Conservation (phyloP, 1,139 yeast genomes). For the Saccharomycopsis hybrid region DNA sequence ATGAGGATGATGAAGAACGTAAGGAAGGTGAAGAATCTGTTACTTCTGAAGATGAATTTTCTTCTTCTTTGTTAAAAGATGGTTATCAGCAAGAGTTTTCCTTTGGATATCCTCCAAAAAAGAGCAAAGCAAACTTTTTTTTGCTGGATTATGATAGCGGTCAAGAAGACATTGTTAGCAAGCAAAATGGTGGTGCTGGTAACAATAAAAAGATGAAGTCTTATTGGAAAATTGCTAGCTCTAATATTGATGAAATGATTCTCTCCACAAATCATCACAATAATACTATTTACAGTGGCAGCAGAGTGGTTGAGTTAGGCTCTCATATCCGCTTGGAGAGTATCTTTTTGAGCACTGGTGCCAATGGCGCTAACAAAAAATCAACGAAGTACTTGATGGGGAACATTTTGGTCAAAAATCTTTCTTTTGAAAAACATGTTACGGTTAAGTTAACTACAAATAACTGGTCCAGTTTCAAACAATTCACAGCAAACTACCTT, state of each 20-base stretch:
- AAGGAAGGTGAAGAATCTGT: conserved; percentile 5
- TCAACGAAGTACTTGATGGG: conserved; percentile 32
- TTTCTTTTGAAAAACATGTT: conserved; percentile 55
- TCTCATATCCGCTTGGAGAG: conserved; percentile 9
- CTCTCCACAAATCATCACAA: neutral
- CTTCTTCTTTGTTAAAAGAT: neutral
- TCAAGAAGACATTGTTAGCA: neutral
- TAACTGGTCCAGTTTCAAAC: conserved; percentile 61
- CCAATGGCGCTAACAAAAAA: neutral
- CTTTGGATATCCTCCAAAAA: neutral
- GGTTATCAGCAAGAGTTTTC: neutral
- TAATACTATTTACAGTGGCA: neutral
- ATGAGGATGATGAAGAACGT: conserved; percentile 15
- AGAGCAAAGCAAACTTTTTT: conserved; percentile 1
- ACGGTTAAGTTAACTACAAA: conserved; percentile 57
- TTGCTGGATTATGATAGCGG: conserved; percentile 3
- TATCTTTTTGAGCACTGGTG: neutral
- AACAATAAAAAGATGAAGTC: neutral
- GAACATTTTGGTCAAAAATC: conserved; percentile 60
- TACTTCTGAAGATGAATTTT: neutral
- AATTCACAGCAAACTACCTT: conserved; percentile 49
- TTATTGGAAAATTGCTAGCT: conserved; percentile 9
- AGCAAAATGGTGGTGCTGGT: neutral
- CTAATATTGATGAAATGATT: conserved; percentile 9
- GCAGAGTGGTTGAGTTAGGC: conserved; percentile 3